Conservation (phyloP, 2,329 filamentous ascomycete genomes). For the Beauveria varroae region DNA sequence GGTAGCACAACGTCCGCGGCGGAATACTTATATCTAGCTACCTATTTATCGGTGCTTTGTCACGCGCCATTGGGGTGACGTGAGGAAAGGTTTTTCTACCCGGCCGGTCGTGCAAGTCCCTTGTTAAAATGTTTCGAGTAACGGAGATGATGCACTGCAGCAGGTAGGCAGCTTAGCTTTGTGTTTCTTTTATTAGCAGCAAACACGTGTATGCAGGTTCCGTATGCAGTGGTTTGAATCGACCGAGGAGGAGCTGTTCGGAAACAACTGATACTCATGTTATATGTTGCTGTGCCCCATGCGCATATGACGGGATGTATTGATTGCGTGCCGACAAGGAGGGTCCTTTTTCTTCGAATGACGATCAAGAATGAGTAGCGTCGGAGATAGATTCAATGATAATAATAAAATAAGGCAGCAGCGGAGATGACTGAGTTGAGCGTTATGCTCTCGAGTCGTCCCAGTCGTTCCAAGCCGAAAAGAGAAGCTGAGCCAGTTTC, state of each 20-base stretch:
- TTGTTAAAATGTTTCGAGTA: background rate
- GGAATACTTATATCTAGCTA: background rate
- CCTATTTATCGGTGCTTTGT: background rate
- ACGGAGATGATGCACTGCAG: background rate
- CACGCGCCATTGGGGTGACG: background rate
- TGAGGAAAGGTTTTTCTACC: background rate
- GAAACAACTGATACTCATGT: background rate
- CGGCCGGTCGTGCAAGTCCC: background rate
- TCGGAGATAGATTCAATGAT: background rate
- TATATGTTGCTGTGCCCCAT: background rate
- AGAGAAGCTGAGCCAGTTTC: background rate
- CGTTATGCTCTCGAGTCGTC: background rate
- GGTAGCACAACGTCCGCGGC: background rate
- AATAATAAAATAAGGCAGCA: background rate
- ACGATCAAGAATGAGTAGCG: background rate
- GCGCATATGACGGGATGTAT: background rate
- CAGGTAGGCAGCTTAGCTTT: background rate
- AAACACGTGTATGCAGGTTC: background rate
- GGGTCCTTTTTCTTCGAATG: background rate
- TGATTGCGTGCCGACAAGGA: background rate
- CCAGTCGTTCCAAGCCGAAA: background rate
- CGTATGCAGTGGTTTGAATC: background rate
- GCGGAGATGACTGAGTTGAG: background rate
- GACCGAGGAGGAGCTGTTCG: background rate
- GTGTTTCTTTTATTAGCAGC: background rate